These are phyloP conservation scores for Dendrostoma leiphaemia DNA, from an alignment of 2,329 filamentous ascomycete genomes.

Conservation along the genomic window DNA sequence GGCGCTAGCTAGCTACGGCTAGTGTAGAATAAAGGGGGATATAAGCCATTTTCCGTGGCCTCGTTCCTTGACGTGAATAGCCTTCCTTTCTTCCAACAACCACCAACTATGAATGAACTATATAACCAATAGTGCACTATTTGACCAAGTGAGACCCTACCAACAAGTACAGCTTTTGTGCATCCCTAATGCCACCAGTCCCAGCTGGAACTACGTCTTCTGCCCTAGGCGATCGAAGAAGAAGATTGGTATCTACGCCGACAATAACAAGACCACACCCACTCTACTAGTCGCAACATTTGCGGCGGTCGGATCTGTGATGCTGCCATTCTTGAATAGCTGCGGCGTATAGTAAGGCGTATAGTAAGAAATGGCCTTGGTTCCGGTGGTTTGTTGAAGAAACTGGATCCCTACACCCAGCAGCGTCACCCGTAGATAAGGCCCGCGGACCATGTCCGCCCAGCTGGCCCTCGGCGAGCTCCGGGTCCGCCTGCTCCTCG, in stretches of 20 bases:
- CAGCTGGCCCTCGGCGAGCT: slow-evolving; percentile 14
- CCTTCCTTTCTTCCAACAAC: too few relatives aligned
- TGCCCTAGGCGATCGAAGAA: slow-evolving; percentile 30
- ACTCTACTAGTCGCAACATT: slow-evolving; percentile 29
- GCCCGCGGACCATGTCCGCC: slow-evolving; percentile 28
- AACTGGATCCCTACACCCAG: slow-evolving; percentile 29
- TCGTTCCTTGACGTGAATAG: too few relatives aligned
- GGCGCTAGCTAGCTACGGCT: too few relatives aligned
- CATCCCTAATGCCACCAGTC: too few relatives aligned
- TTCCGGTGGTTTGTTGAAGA: slow-evolving; percentile 29
- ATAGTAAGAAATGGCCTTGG: slow-evolving; percentile 31
- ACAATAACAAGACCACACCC: slow-evolving; percentile 28
- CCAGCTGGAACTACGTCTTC: slow-evolving; percentile 30
- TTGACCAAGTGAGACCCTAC: too few relatives aligned
- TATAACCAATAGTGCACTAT: too few relatives aligned
- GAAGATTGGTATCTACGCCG: slow-evolving; percentile 29
- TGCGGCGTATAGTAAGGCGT: slow-evolving; percentile 28
- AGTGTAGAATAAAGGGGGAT: too few relatives aligned
- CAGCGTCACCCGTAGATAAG: slow-evolving; percentile 27
- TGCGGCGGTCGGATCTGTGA: slow-evolving; percentile 38
- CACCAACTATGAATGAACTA: too few relatives aligned
- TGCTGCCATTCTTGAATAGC: slow-evolving; percentile 46
- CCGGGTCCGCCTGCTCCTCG: neutral
- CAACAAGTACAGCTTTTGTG: too few relatives aligned
- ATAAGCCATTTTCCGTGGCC: too few relatives aligned